Evolutionary conservation across 139 green algal genomes (phyloP).

Genomic region (Chlamydomonas schloesseri): DNA sequence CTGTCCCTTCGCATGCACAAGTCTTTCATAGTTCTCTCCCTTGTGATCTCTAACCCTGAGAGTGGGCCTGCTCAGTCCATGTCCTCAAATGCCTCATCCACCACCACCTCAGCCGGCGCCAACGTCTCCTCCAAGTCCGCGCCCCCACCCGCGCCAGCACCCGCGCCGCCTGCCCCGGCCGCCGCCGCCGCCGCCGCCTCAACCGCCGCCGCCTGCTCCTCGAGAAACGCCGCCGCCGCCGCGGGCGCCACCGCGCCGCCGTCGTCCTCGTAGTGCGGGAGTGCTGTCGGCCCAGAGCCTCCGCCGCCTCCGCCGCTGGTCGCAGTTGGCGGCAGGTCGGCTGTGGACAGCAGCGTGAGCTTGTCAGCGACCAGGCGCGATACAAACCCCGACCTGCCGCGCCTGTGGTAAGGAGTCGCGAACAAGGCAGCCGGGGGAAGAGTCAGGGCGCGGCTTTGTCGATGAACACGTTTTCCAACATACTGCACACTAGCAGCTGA

Average conservation of each 20-base stretch:
- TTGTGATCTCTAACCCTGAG: no score
- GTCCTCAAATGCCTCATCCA: constrained; percentile 37
- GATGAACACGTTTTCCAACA: no score
- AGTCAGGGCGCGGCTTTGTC: no score
- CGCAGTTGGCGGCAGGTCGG: not conserved
- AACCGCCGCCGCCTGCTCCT: not conserved
- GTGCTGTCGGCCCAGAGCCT: not conserved
- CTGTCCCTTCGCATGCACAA: no score
- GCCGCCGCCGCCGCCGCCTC: not conserved
- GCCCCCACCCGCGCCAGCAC: not conserved
- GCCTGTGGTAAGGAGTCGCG: no score
- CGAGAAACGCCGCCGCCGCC: not conserved
- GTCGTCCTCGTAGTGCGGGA: not conserved
- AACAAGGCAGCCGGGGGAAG: no score
- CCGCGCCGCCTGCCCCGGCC: not conserved
- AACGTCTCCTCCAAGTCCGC: not conserved
- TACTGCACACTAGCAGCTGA: no score
- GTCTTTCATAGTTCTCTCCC: no score
- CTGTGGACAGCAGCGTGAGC: not conserved
- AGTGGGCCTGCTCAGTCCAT: no score
- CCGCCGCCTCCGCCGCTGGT: not conserved
- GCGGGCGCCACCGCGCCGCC: not conserved
- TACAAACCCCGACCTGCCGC: not conserved
- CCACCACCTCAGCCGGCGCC: not conserved
- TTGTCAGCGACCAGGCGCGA: not conserved